Conservation (phyloP, 2,329 filamentous ascomycete species). For the Aspergillus sp. region DNA sequence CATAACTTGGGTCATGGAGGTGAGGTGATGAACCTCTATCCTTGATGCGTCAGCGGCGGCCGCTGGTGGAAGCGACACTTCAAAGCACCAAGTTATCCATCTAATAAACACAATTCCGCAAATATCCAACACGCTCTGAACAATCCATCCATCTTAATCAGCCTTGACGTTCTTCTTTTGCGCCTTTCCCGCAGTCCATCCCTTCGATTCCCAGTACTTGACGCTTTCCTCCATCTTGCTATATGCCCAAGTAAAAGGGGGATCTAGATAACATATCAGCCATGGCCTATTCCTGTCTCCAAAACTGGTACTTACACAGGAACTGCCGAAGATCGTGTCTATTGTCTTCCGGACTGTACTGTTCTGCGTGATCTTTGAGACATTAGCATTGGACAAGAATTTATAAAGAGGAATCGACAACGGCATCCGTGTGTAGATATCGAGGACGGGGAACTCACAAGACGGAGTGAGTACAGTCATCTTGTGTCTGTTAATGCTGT, state of each 20-base stretch:
- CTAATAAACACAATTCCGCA: too few relatives aligned
- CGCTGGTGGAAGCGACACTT: too few relatives aligned
- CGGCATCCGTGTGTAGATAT: too few relatives aligned
- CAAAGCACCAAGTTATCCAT: too few relatives aligned
- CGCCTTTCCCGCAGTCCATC: constrained; percentile 30
- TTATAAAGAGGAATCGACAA: too few relatives aligned
- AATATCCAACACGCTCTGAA: not conserved
- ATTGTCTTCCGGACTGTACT: constrained; percentile 58
- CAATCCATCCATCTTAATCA: constrained; percentile 15
- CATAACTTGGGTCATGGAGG: too few relatives aligned
- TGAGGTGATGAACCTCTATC: too few relatives aligned
- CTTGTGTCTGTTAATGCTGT: constrained; percentile 65
- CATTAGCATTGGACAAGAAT: too few relatives aligned
- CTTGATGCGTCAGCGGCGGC: too few relatives aligned
- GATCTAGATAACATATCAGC: constrained; percentile 20
- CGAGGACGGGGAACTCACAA: constrained; percentile 23
- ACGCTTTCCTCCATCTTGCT: constrained; percentile 50
- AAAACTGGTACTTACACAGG: constrained; percentile 37
- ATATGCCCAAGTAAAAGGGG: constrained; percentile 44
- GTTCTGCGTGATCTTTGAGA: constrained; percentile 39
- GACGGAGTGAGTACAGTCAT: constrained; percentile 59
- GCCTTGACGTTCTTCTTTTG: constrained; percentile 37
- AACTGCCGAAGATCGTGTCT: constrained; percentile 58
- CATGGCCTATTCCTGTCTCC: too few relatives aligned
- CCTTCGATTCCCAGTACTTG: constrained; percentile 40